Evolutionary conservation across 192 early-diverging fungal species (phyloP).

Genomic region (Phlyctochytrium arcticum): DNA sequence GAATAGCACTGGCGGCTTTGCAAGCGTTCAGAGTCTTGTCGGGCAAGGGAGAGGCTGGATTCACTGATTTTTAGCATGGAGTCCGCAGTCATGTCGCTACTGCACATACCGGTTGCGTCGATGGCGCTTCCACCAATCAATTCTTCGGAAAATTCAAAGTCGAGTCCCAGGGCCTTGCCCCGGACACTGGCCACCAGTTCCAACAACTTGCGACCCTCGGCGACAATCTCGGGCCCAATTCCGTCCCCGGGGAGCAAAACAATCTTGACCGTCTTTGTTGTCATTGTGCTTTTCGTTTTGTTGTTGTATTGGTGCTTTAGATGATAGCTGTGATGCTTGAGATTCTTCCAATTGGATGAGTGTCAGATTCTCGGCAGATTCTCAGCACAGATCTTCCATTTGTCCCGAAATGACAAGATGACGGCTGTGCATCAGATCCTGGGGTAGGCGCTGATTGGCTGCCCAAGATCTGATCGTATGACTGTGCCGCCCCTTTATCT

Average conservation of each 20-base stretch:
- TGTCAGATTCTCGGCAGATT: too few species aligned
- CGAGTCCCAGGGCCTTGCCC: constrained; percentile 50
- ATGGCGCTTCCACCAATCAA: constrained; percentile 91
- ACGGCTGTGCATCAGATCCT: too few species aligned
- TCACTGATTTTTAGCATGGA: background rate
- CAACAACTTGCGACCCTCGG: constrained; percentile 86
- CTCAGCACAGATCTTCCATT: too few species aligned
- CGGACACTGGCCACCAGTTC: constrained; percentile 68
- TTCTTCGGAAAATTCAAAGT: constrained; percentile 71
- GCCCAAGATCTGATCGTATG: too few species aligned
- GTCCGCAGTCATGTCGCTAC: background rate
- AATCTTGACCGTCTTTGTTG: background rate
- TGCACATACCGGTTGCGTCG: constrained; percentile 70
- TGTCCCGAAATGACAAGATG: too few species aligned
- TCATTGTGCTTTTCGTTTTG: constrained; percentile 6
- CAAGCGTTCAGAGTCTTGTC: constrained; percentile 77
- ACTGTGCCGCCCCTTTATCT: too few species aligned
- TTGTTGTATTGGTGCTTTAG: too few species aligned
- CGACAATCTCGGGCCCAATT: constrained; percentile 92
- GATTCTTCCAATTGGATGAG: too few species aligned
- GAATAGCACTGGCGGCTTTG: constrained; percentile 80
- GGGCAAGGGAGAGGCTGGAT: constrained; percentile 67
- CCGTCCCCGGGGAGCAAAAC: constrained; percentile 77
- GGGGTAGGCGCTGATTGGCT: too few species aligned
- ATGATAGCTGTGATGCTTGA: too few species aligned